Base-by-base conservation (phyloP, 2,329 filamentous ascomycete genomes). In the Arthroderma sp. region DNA sequence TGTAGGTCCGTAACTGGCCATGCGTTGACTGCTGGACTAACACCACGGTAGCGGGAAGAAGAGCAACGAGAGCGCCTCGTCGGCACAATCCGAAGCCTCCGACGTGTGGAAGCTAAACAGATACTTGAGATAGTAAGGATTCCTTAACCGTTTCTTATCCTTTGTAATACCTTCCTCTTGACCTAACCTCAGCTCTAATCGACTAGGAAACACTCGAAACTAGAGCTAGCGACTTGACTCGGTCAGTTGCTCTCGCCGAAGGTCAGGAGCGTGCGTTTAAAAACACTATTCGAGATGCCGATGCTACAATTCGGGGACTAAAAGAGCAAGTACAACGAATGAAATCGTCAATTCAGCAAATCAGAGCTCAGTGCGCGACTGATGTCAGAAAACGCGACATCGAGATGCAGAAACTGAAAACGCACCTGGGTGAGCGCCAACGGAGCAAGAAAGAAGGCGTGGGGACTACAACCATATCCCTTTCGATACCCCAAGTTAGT, bases 321-420 rank as follows among this genome's bases (percentile, higher is more conserved):
- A 87, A 87, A 55, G 88, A 94, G 30, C 87, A 96, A 58, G 75
- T 88, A 51, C 73, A 77, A 27, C 80, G 83, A 42, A 78, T 89
- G 62, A 93, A 89, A 61, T 73, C 78, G 0, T 76, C 84, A 2
- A 78, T 94, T 2, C 76, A 82, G 29, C 89, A 96, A 63, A 83
- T 91, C 2, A 80, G 89, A 49, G 78, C 83, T 5, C 81, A 88
- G 51, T 96, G 88, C 63, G 82, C 86, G 41, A 94, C 86, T 53
- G 91, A 98, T 58, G 77, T 95, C 38, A 80, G 89, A 49, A 89
- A 93, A 58, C 79, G 89, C 36, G 91, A 98, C 59, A 72, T 86
- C 38, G 85, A 94, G 63, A 82, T 96, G 51, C 84, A 94, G 51
- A 80, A 80, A 36, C 70, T 98, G 51, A 96, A 95, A 70, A 83